Conservation (phyloP, 306 rosid species). For the Glycine latifolia region DNA sequence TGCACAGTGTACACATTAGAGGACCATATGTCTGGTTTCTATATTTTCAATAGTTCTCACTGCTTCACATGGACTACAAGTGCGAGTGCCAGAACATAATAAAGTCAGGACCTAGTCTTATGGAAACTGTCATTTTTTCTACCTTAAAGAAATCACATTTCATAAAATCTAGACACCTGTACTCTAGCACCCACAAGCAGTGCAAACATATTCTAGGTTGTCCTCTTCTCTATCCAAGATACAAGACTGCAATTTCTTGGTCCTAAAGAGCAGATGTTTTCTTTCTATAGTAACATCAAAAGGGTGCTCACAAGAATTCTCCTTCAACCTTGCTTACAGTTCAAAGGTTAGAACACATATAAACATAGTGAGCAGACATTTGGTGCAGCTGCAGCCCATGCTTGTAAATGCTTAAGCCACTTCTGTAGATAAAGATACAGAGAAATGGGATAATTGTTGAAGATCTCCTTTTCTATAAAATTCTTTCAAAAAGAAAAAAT, state of each 20-base stretch:
- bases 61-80: conserved; percentile 23
- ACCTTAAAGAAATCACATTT: conserved; percentile 26
- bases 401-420: background rate
- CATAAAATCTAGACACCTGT: conserved; percentile 5
- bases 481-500: background rate
- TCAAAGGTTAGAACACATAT: background rate
- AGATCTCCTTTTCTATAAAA: background rate
- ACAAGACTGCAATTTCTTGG: background rate
- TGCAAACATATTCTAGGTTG: background rate
- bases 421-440: background rate
- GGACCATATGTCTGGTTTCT: background rate
- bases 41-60: conserved; percentile 26
- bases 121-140: conserved; percentile 4
- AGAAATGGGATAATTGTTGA: background rate
- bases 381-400: background rate
- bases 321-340: conserved; percentile 8
- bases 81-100: conserved; percentile 6
- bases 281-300: background rate
- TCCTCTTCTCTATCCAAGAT: background rate
- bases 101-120: conserved; percentile 26
- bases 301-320: background rate
- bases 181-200: conserved; percentile 4
- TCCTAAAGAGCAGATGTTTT: background rate
- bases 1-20: background rate
- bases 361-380: background rate